Conservation (phyloP, 495 filamentous ascomycete species). For the Parathielavia appendiculata region DNA sequence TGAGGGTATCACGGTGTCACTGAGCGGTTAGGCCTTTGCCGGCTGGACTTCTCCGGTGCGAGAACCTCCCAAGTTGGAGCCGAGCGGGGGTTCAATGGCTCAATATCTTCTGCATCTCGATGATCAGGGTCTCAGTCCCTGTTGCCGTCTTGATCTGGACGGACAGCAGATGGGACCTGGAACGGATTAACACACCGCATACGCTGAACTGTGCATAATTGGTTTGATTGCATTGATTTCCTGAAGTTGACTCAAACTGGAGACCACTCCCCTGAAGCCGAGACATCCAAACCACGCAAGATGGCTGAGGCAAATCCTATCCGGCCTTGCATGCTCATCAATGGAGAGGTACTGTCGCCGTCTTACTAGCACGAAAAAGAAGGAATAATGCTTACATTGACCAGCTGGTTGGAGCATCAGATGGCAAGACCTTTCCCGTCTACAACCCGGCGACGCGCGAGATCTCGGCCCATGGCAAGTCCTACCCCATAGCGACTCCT, state of each 20-base stretch:
- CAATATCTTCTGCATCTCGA: background rate
- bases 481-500: too few species aligned
- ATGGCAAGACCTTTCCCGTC: conserved; percentile 24
- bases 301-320: conserved; percentile 4
- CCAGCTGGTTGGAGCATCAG: conserved; percentile 37
- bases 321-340: conserved; percentile 34
- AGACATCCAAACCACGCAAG: background rate
- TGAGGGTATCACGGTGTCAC: background rate
- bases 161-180: too few species aligned
- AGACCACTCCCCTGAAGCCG: background rate
- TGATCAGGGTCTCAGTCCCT: too few species aligned
- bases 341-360: conserved; percentile 30
- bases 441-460: conserved; percentile 32
- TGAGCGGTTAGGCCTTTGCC: background rate
- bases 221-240: too few species aligned
- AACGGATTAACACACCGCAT: background rate
- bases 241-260: too few species aligned
- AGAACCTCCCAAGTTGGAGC: background rate
- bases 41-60: background rate
- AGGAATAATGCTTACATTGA: background rate
- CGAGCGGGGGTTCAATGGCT: background rate
- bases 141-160: too few species aligned
- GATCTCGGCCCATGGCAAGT: conserved; percentile 25
- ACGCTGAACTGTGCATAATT: background rate
- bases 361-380: background rate